Percentiles rank a stretch among this genome's conserved stretches.
Conservation (phyloP, 148 eudicot genomes). For the Fallopia convolvulus region DNA sequence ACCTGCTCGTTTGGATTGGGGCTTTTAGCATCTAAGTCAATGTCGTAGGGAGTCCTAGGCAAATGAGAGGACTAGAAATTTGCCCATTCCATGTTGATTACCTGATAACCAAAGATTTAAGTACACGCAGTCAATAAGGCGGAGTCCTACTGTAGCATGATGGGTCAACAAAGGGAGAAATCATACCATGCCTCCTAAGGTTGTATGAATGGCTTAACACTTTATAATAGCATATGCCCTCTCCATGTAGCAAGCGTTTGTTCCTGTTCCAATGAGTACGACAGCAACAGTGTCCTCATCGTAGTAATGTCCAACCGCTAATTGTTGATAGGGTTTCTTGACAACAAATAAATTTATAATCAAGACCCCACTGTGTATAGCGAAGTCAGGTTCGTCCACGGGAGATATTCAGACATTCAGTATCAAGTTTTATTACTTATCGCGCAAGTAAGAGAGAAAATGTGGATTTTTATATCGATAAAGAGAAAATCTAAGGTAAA, state of each 20-base stretch:
- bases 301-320: conserved; percentile 80
- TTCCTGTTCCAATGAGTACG: conserved; percentile 85
- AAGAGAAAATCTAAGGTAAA: too few species aligned
- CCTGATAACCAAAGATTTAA: conserved; percentile 30
- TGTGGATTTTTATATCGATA: too few species aligned
- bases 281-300: conserved; percentile 96
- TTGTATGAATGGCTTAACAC: conserved; percentile 73
- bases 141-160: not conserved
- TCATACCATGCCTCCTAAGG: conserved; percentile 81
- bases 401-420: too few species aligned
- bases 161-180: not conserved
- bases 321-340: too few species aligned
- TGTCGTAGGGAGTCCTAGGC: conserved; percentile 79
- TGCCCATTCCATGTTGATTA: conserved; percentile 95
- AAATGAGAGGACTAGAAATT: conserved; percentile 93
- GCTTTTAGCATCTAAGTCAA: conserved; percentile 77
- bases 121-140: not conserved
- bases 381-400: too few species aligned
- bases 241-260: conserved; percentile 91
- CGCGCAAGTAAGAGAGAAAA: too few species aligned
- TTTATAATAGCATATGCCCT: conserved; percentile 90
- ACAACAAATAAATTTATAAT: too few species aligned
- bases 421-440: too few species aligned
- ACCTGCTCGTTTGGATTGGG: conserved; percentile 90
- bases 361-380: too few species aligned